Conservation (phyloP, 805 yeast species). For the Spathaspora passalidarum region DNA sequence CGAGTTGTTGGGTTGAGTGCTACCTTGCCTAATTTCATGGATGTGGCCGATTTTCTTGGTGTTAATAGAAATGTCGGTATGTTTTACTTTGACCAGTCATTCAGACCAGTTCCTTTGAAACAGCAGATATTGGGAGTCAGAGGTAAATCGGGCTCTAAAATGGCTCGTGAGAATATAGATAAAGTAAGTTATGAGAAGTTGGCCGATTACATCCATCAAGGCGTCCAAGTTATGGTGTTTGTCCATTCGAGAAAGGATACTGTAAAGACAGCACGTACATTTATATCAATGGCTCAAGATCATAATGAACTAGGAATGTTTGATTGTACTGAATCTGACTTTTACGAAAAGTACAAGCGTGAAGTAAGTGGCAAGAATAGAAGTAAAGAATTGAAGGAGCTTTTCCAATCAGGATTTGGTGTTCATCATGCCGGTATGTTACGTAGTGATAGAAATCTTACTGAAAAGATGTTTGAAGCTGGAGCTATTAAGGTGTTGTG, state of each 20-base stretch:
- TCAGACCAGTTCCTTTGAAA: slow-evolving; percentile 89
- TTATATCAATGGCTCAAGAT: slow-evolving; percentile 64
- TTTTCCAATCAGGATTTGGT: slow-evolving; percentile 82
- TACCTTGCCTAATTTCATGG: slow-evolving; percentile 85
- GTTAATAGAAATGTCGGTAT: slow-evolving; percentile 88
- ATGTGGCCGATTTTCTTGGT: slow-evolving; percentile 92
- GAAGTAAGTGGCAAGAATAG: slow-evolving; percentile 69
- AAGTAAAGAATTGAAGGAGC: slow-evolving; percentile 76
- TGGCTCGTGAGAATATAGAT: slow-evolving; percentile 72
- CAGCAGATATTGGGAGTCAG: slow-evolving; percentile 85
- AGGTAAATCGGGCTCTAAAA: slow-evolving; percentile 78
- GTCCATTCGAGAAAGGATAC: slow-evolving; percentile 97
- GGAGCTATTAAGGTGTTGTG: slow-evolving; percentile 89
- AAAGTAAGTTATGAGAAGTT: slow-evolving; percentile 74
- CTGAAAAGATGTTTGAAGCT: slow-evolving; percentile 79
- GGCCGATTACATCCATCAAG: slow-evolving; percentile 59
- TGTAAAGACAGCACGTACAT: slow-evolving; percentile 71
- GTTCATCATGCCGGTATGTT: slow-evolving; percentile 98
- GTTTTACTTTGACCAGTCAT: slow-evolving; percentile 91
- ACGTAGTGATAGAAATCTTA: slow-evolving; percentile 81
- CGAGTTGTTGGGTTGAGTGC: slow-evolving; percentile 94
- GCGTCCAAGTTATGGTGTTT: slow-evolving; percentile 92
- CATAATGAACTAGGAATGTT: slow-evolving; percentile 55
- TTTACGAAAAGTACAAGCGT: slow-evolving; percentile 45
- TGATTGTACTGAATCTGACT: slow-evolving; percentile 48